Evolutionary conservation across 2,329 filamentous ascomycete species (phyloP).

Genomic region (Zymoseptoria tritici): DNA sequence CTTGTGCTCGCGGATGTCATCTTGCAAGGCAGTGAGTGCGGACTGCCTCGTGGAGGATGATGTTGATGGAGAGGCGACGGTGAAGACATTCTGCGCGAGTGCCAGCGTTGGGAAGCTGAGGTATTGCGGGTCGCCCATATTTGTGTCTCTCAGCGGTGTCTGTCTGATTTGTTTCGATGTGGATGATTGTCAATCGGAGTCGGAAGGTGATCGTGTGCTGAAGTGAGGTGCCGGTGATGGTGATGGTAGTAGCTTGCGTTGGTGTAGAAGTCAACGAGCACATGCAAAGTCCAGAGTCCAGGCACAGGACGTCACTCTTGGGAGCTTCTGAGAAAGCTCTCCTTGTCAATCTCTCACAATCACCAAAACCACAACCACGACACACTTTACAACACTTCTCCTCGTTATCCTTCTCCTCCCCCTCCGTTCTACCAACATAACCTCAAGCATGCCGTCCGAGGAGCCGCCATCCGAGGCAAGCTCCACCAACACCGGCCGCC

Average conservation of each 20-base stretch:
- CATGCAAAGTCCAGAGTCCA: not conserved
- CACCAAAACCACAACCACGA: not conserved
- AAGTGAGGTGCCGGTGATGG: not conserved
- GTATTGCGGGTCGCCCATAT: slow-evolving; percentile 73
- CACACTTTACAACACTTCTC: not conserved
- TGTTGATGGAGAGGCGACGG: slow-evolving; percentile 72
- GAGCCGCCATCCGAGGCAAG: slow-evolving; percentile 17
- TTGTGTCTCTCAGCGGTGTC: slow-evolving; percentile 6
- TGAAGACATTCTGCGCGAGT: slow-evolving; percentile 78
- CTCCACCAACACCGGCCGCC: slow-evolving; percentile 4
- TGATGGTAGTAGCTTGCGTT: not conserved
- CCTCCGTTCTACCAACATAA: not conserved
- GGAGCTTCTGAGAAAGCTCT: not conserved
- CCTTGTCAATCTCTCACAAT: not conserved
- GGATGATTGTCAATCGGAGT: not conserved
- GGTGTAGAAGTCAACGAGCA: not conserved
- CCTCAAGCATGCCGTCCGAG: slow-evolving; percentile 15
- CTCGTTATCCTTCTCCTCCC: not conserved
- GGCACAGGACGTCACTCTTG: not conserved
- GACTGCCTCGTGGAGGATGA: slow-evolving; percentile 59
- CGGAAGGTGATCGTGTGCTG: slow-evolving; percentile 2
- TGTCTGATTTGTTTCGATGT: not conserved
- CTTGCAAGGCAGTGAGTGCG: slow-evolving; percentile 66
- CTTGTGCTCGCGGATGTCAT: slow-evolving; percentile 75
- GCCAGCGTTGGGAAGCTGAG: slow-evolving; percentile 76